Evolutionary conservation across 306 rosid genomes (phyloP).

Genomic region (Sesbania bispinosa): DNA sequence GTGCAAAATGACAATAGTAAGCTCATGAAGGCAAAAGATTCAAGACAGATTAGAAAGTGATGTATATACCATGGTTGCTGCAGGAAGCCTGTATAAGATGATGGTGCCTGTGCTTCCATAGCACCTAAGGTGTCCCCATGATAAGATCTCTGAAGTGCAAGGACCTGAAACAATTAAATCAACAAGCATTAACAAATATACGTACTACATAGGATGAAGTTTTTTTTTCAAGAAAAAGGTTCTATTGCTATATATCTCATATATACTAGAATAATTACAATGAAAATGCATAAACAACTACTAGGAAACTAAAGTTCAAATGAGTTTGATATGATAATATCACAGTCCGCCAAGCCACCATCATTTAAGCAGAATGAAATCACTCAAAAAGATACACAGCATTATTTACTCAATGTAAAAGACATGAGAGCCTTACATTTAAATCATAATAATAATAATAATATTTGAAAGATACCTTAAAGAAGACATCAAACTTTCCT

Average conservation of each 20-base stretch:
- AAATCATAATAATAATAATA: slow-evolving; percentile 8
- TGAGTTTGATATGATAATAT: neutral
- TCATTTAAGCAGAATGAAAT: neutral
- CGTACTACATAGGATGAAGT: neutral
- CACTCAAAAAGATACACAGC: neutral
- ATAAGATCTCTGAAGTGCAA: slow-evolving; percentile 86
- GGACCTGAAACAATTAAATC: slow-evolving; percentile 59
- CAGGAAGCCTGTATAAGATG: slow-evolving; percentile 90
- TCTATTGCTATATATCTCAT: neutral
- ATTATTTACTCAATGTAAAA: neutral
- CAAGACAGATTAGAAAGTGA: neutral
- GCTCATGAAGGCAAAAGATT: slow-evolving; percentile 9
- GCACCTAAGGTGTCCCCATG: slow-evolving; percentile 99
- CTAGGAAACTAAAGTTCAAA: neutral
- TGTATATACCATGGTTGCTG: slow-evolving; percentile 89
- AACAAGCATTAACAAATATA: slow-evolving; percentile 13
- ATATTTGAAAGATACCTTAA: neutral
- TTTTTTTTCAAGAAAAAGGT: neutral
- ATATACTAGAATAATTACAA: neutral
- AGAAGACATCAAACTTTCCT: neutral
- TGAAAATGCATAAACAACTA: slow-evolving; percentile 17
- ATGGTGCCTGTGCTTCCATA: slow-evolving; percentile 98
- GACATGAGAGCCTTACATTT: neutral
- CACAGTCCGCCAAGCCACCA: neutral
- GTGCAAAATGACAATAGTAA: neutral